Evolutionary conservation across 805 yeast genomes (phyloP), one percentile per base, ranked within the genome.

Genomic region (Sugiyamaella valdiviana): DNA sequence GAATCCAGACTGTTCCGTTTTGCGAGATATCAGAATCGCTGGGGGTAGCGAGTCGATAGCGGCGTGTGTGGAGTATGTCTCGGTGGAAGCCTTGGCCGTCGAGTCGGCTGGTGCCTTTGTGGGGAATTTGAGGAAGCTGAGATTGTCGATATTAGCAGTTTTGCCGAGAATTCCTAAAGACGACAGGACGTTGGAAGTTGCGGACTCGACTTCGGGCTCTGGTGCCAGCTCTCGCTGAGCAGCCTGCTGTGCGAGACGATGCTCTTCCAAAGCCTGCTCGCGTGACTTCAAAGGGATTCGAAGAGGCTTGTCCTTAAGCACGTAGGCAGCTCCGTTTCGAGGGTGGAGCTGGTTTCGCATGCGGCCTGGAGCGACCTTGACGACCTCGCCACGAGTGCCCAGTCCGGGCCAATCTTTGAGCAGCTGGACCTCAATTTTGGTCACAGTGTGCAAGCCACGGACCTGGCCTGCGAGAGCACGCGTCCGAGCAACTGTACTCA

Each of bases 341-440:
- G 78, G 77, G 58, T 87, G 87, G 49, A 89, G 74, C 57, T 69
- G 77, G 67, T 85, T 86, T 61, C 91, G 78, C 96, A 89, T 89
- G 53, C 78, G 72, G 19, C 88, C 85, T 24, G 95, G 89, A 53
- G 79, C 75, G 16, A 89, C 96, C 32, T 76, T 70, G 23, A 83
- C 73, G 39, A 89, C 74, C 68, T 89, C 83, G 32, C 96, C 96
- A 51, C 68, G 70, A 19, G 68, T 68, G 17, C 95, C 95, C 48
- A 82, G 66, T 12, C 74, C 75, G 24, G 80, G 77, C 60, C 79
- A 75, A 59, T 85, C 85, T 58, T 72, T 75, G 51, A 86, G 71
- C n/a, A 88, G 70, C 69, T 89, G 96, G 12, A 89, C 89, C 35
- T 75, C 70, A 44, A 86, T 46, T 26, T 51, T 52, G 12, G 51